A percentile compares a stretch with the other conserved stretches of the same genome.
Conservation (phyloP, 768 basidiomycete genomes). For the Stropharia rugosoannulata region DNA sequence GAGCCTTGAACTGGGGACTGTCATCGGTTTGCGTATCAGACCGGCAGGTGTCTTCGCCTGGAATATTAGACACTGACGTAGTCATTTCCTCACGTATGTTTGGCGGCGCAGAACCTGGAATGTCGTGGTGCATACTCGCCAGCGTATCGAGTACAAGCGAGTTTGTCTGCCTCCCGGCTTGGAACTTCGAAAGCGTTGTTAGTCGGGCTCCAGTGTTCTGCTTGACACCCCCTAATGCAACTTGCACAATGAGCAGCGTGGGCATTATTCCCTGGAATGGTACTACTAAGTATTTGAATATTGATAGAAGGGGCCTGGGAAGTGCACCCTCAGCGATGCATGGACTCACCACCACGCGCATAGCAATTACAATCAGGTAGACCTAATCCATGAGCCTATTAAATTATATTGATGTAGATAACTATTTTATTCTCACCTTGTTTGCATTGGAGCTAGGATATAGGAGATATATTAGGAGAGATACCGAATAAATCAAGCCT, state of each 20-base stretch:
- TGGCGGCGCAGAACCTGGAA: background rate
- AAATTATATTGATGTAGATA: background rate
- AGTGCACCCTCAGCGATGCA: background rate
- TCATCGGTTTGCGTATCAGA: too few relatives aligned
- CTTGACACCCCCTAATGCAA: conserved; percentile 9
- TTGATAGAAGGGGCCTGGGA: background rate
- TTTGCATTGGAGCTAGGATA: conserved; percentile 3
- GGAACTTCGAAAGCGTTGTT: background rate
- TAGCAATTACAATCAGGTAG: background rate
- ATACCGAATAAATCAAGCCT: conserved; percentile 20
- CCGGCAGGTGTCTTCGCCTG: too few relatives aligned
- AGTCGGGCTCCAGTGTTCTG: background rate
- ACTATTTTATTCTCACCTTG: conserved; percentile 6
- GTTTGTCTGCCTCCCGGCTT: background rate
- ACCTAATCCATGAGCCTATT: background rate
- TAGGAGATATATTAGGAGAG: conserved; percentile 20
- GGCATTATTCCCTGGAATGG: conserved; percentile 17
- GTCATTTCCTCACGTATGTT: too few relatives aligned
- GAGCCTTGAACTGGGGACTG: too few relatives aligned
- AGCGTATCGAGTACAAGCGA: background rate
- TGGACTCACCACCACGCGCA: background rate
- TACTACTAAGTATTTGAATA: background rate
- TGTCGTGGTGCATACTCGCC: background rate
- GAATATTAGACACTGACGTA: too few relatives aligned
- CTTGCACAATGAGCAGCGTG: conserved; percentile 19